Conservation (phyloP, 1,139 yeast species). For the Taphrina confusa region DNA sequence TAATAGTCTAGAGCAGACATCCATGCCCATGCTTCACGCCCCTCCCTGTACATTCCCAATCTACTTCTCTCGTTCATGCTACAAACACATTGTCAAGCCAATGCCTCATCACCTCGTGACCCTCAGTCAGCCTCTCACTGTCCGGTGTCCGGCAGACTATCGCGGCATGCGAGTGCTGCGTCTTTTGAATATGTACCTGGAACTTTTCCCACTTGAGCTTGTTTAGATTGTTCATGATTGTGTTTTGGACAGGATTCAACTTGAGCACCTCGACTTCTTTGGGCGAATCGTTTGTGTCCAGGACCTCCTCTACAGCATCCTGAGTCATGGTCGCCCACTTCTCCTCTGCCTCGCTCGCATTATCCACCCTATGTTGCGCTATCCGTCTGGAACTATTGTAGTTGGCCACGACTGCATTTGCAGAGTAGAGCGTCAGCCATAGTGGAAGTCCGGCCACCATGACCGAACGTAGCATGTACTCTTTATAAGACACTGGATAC, state of each 20-base stretch:
- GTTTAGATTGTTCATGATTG: conserved; percentile 41
- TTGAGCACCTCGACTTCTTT: conserved; percentile 17
- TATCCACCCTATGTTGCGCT: conserved; percentile 11
- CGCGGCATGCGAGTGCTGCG: conserved; percentile 43
- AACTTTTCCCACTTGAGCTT: conserved; percentile 45
- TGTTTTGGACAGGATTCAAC: conserved; percentile 29
- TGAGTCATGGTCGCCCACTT: conserved; percentile 20
- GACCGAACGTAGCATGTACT: conserved; percentile 27
- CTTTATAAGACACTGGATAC: conserved; percentile 12
- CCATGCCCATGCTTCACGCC: no score
- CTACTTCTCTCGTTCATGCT: background rate
- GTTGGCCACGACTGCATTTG: conserved; percentile 26
- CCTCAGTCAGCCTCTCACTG: conserved; percentile 35
- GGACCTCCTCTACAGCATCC: conserved; percentile 17
- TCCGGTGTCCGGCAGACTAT: conserved; percentile 37
- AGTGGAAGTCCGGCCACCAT: conserved; percentile 37
- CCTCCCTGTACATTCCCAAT: background rate
- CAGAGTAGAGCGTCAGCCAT: conserved; percentile 16
- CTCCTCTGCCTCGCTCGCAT: background rate
- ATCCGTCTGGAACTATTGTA: conserved; percentile 20
- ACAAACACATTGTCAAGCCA: conserved; percentile 21
- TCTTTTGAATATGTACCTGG: conserved; percentile 42
- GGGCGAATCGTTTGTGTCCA: conserved; percentile 6
- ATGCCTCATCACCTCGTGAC: conserved; percentile 34
- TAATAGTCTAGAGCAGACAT: no score